phyloP scores from a whole-genome alignment of 108 stramenopile genomes.

The Pseudonitzschia multistriata region DNA sequence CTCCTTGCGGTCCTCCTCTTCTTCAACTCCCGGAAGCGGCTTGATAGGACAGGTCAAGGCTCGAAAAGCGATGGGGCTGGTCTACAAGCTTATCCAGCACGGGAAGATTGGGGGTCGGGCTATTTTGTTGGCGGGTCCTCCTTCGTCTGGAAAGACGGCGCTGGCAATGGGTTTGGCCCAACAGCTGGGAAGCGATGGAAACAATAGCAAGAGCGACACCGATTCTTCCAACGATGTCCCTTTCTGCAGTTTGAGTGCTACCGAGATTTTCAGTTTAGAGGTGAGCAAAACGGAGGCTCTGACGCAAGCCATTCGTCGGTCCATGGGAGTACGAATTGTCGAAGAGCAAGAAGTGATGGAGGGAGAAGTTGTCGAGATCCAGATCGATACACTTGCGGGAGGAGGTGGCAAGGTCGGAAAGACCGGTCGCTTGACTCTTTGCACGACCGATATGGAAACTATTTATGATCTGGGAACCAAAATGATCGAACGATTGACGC shows the following conservation, averaged over 20 bases:
- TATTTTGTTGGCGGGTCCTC: slow-evolving; percentile 94
- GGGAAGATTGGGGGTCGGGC: slow-evolving; percentile 98
- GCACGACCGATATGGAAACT: slow-evolving; percentile 99
- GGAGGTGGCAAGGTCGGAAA: slow-evolving; percentile 70
- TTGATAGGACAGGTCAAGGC: slow-evolving; percentile 98
- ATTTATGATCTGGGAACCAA: slow-evolving; percentile 99
- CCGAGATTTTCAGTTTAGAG: slow-evolving; percentile 97
- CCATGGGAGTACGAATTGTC: slow-evolving; percentile 93
- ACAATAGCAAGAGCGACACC: background rate
- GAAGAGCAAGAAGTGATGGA: slow-evolving; percentile 99
- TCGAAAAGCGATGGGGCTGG: slow-evolving; percentile 94
- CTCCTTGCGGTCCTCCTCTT: slow-evolving; percentile 35
- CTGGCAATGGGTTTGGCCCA: slow-evolving; percentile 95
- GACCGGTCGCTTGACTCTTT: slow-evolving; percentile 94
- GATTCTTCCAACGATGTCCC: slow-evolving; percentile 50
- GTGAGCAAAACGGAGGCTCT: slow-evolving; percentile 99
- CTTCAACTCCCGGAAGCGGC: slow-evolving; percentile 39
- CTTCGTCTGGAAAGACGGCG: slow-evolving; percentile 99
- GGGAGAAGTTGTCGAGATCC: slow-evolving; percentile 99
- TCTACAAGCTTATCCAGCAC: slow-evolving; percentile 92
- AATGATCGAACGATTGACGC: slow-evolving; percentile 97
- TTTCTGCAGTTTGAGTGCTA: slow-evolving; percentile 94
- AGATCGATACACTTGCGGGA: slow-evolving; percentile 70
- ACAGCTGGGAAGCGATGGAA: slow-evolving; percentile 81
- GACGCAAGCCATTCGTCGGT: slow-evolving; percentile 96